Percentiles rank a stretch among this genome's conserved stretches.
phyloP scores from a whole-genome alignment of 2,329 filamentous ascomycete species.

The Penicillium occitanis region DNA sequence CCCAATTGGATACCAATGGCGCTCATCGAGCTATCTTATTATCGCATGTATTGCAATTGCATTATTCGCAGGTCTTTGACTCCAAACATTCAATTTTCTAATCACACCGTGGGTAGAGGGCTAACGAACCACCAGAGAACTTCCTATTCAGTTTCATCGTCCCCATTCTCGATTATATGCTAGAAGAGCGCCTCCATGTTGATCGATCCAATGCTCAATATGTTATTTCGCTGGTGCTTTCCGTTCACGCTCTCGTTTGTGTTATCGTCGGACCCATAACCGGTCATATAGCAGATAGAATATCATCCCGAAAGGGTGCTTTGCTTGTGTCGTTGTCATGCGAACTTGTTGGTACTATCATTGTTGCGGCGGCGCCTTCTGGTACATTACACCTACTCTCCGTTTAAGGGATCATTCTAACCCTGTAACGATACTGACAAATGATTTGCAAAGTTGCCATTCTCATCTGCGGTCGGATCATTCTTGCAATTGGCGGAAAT shows the following conservation, averaged over 20 bases:
- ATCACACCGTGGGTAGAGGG: not conserved
- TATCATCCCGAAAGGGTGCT: constrained; percentile 27
- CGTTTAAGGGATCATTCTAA: not conserved
- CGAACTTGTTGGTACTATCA: constrained; percentile 29
- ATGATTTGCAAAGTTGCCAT: constrained; percentile 23
- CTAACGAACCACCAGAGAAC: constrained; percentile 26
- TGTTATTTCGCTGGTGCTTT: constrained; percentile 29
- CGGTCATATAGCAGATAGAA: constrained; percentile 28
- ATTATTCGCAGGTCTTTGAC: constrained; percentile 13
- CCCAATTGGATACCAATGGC: constrained; percentile 13
- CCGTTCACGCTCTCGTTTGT: constrained; percentile 28
- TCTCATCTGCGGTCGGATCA: constrained; percentile 30
- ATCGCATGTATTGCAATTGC: constrained; percentile 18
- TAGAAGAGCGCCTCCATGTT: constrained; percentile 30
- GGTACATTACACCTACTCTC: constrained; percentile 22
- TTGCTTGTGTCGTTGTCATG: constrained; percentile 29
- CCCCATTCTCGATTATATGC: constrained; percentile 32
- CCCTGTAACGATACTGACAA: not conserved
- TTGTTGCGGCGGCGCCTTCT: constrained; percentile 29
- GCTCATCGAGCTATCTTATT: constrained; percentile 14
- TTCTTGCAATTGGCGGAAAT: constrained; percentile 33
- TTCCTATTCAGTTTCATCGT: constrained; percentile 35
- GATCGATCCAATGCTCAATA: constrained; percentile 28
- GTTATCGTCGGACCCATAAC: constrained; percentile 28
- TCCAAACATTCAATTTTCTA: not conserved